phyloP scores from a whole-genome alignment of 1,284 basidiomycete species.

The Inonotus hispidus region DNA sequence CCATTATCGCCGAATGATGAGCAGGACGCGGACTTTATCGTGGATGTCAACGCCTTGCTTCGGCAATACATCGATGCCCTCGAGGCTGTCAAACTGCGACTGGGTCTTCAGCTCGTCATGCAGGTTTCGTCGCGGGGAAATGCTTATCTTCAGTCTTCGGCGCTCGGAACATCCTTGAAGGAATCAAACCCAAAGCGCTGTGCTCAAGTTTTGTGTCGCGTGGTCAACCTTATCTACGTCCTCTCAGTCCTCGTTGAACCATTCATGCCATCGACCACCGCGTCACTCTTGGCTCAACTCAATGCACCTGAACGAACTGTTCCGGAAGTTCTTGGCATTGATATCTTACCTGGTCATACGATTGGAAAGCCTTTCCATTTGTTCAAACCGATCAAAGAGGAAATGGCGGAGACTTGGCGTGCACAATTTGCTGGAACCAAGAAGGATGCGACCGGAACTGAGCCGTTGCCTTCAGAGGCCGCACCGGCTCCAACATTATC shows the following conservation, averaged over 20 bases:
- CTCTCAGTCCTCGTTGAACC: constrained; percentile 86
- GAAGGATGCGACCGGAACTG: constrained; percentile 31
- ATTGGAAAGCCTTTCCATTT: constrained; percentile 87
- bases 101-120: constrained; percentile 88
- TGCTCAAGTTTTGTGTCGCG: constrained; percentile 85
- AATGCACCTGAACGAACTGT: constrained; percentile 85
- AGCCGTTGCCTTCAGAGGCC: constrained; percentile 33
- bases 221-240: constrained; percentile 91
- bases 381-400: constrained; percentile 93
- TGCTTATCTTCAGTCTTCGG: constrained; percentile 87
- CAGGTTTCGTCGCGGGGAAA: constrained; percentile 90
- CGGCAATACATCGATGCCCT: constrained; percentile 83
- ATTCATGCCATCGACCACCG: constrained; percentile 93
- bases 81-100: constrained; percentile 88
- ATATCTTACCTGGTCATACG: constrained; percentile 83
- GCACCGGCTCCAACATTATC: constrained; percentile 39
- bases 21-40: constrained; percentile 73
- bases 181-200: constrained; percentile 78
- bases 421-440: constrained; percentile 71
- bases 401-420: constrained; percentile 82
- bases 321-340: constrained; percentile 62
- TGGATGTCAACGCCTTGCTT: constrained; percentile 77
- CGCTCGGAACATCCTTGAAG: constrained; percentile 89
- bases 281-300: constrained; percentile 81
- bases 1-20: constrained; percentile 63